phyloP scores from a whole-genome alignment of 805 yeast species.

The Candida succiphila region DNA sequence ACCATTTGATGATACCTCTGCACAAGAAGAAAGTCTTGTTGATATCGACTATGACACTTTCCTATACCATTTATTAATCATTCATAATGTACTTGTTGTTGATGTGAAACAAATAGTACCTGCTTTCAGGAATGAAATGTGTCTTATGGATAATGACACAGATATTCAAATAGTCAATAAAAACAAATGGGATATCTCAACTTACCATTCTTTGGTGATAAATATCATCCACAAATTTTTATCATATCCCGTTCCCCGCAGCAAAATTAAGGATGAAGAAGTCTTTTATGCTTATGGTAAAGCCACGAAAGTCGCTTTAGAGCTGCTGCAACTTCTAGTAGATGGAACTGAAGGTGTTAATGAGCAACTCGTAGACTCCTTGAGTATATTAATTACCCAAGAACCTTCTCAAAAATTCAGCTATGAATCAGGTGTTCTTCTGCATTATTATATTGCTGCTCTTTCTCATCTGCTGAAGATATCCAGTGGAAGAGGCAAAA shows the following conservation, averaged over 20 bases:
- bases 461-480: constrained; percentile 15
- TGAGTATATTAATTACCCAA: constrained; percentile 8
- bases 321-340: constrained; percentile 33
- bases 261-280: constrained; percentile 1
- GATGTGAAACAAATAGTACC: constrained; percentile 33
- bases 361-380: constrained; percentile 15
- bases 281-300: constrained; percentile 3
- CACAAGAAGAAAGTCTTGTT: constrained; percentile 10
- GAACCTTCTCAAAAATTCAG: constrained; percentile 3
- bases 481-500: constrained; percentile 11
- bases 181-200: constrained; percentile 42
- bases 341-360: constrained; percentile 53
- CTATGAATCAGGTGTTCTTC: constrained; percentile 4
- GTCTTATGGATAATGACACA: constrained; percentile 38
- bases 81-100: constrained; percentile 41
- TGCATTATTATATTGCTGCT: constrained; percentile 14
- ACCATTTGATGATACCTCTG: constrained; percentile 17
- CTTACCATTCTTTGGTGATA: constrained; percentile 49
- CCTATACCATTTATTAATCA: constrained; percentile 46
- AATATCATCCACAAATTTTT: constrained; percentile 38
- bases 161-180: constrained; percentile 31
- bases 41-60: constrained; percentile 57
- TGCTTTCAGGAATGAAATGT: constrained; percentile 46
- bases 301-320: constrained; percentile 33
- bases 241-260: constrained; percentile 2